Conservation (phyloP, 1,284 basidiomycete genomes). For the Trichosporon sp. region DNA sequence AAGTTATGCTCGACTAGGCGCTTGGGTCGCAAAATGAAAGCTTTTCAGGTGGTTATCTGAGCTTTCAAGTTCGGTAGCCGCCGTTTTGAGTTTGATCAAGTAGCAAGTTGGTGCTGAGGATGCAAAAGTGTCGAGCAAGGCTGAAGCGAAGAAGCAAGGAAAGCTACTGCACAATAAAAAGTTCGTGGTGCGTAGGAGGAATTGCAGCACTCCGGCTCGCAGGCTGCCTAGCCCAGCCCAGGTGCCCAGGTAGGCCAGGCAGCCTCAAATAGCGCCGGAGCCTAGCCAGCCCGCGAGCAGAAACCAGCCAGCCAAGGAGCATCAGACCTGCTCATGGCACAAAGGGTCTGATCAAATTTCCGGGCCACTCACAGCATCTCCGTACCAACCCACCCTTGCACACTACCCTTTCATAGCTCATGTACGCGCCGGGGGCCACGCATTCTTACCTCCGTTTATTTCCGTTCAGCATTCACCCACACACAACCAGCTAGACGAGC, state of each 20-base stretch:
- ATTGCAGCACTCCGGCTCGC: not conserved
- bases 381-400: not conserved
- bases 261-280: not conserved
- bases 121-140: too few species aligned
- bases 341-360: not conserved
- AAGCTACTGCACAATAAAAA: not conserved
- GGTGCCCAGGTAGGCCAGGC: too few species aligned
- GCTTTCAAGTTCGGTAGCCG: not conserved
- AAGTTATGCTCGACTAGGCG: not conserved
- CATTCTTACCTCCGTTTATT: conserved; percentile 5
- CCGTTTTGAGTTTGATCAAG: not conserved
- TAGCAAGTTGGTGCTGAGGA: not conserved
- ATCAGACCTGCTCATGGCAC: not conserved
- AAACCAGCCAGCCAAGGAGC: not conserved
- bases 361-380: not conserved
- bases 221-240: too few species aligned
- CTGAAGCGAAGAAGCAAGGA: too few species aligned
- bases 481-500: too few species aligned
- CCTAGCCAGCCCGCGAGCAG: not conserved
- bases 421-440: not conserved
- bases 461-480: too few species aligned
- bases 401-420: too few species aligned
- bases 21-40: not conserved
- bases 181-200: not conserved
- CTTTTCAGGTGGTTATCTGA: not conserved